A percentile compares a stretch with the other conserved stretches of the same genome.
Conservation (phyloP, 768 basidiomycete species). For the Trametes cubensis region DNA sequence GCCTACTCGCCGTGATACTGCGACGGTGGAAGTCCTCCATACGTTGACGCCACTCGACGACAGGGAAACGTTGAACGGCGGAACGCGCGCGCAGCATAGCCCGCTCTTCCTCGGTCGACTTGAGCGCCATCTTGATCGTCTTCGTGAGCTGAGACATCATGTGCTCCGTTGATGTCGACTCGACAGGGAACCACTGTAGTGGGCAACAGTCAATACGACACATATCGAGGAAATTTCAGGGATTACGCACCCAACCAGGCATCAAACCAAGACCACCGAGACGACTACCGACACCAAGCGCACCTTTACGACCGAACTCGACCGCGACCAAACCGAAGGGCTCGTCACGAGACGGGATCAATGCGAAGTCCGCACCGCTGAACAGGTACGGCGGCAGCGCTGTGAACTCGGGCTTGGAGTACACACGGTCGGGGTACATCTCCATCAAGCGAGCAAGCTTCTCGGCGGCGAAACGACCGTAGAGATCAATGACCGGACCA, state of each 20-base stretch:
- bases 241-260: conserved; percentile 88
- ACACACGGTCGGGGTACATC: conserved; percentile 91
- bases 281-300: conserved; percentile 92
- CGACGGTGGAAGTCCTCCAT: conserved; percentile 94
- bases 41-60: conserved; percentile 95
- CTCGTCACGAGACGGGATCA: conserved; percentile 95
- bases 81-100: conserved; percentile 92
- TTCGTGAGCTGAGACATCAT: conserved; percentile 94
- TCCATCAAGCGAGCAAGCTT: conserved; percentile 93
- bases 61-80: conserved; percentile 94
- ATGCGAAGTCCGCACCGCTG: conserved; percentile 92
- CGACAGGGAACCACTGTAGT: conserved; percentile 92
- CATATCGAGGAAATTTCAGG: not conserved
- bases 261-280: conserved; percentile 94
- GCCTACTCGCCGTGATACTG: conserved; percentile 73
- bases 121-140: conserved; percentile 92
- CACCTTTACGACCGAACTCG: conserved; percentile 95
- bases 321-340: conserved; percentile 96
- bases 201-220: conserved; percentile 8
- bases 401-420: conserved; percentile 96
- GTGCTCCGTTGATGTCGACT: conserved; percentile 89
- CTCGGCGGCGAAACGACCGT: conserved; percentile 93
- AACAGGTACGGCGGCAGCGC: conserved; percentile 91
- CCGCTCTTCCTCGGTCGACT: conserved; percentile 87
- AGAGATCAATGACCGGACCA: conserved; percentile 94